Evolutionary conservation across 805 yeast species (phyloP).

Genomic region (Lipomyces oligophaga): DNA sequence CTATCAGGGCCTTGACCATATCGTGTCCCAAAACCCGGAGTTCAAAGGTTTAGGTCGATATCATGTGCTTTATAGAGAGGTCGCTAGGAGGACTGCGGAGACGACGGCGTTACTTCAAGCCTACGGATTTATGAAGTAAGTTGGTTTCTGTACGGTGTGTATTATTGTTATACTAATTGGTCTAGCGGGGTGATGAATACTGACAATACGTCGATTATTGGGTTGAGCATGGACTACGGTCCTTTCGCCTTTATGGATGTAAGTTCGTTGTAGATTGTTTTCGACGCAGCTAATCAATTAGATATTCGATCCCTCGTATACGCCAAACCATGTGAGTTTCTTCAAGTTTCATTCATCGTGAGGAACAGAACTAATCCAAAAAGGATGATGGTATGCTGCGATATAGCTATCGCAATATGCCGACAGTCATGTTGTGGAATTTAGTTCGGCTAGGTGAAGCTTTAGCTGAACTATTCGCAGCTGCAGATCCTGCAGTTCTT

Average conservation of each 20-base stretch:
- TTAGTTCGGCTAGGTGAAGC: slow-evolving; percentile 79
- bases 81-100: slow-evolving; percentile 41
- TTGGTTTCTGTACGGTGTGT: not conserved
- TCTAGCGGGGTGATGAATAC: slow-evolving; percentile 79
- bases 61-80: slow-evolving; percentile 67
- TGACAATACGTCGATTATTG: slow-evolving; percentile 87
- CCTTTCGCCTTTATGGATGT: slow-evolving; percentile 60
- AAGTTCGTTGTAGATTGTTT: not conserved
- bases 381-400: slow-evolving; percentile 65
- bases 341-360: not conserved
- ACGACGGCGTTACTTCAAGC: slow-evolving; percentile 37
- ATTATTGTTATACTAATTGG: not conserved
- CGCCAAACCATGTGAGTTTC: slow-evolving; percentile 63
- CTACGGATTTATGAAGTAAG: slow-evolving; percentile 74
- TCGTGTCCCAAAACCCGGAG: slow-evolving; percentile 32
- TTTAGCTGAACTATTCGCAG: slow-evolving; percentile 73
- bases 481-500: slow-evolving; percentile 44
- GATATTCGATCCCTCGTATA: slow-evolving; percentile 69
- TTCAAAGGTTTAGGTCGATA: slow-evolving; percentile 47
- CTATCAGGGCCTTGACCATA: slow-evolving; percentile 42
- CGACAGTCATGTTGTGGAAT: slow-evolving; percentile 91
- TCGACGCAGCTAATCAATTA: slow-evolving; percentile 39
- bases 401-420: slow-evolving; percentile 79
- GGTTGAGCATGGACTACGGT: slow-evolving; percentile 87
- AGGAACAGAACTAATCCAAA: not conserved